Conservation (phyloP, 176 grass and related monocot species). For the Raddia distichophylla region DNA sequence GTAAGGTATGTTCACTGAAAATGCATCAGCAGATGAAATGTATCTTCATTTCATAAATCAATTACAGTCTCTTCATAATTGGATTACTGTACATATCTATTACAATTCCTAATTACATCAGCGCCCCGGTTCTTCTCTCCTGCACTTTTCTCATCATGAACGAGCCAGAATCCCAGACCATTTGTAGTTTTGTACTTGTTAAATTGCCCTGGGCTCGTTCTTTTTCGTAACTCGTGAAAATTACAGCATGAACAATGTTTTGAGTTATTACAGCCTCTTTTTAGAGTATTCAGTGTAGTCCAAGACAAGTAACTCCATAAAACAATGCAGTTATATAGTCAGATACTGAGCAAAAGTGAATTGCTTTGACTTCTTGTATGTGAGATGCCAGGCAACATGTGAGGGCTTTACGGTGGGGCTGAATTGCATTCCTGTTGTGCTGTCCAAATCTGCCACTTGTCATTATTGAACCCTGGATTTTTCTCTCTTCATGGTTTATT, state of each 20-base stretch:
- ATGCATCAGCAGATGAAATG: not conserved
- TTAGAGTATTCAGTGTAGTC: slow-evolving; percentile 24
- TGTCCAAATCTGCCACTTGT: slow-evolving; percentile 55
- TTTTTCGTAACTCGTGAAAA: not conserved
- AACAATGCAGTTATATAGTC: slow-evolving; percentile 30
- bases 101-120: not conserved
- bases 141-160: slow-evolving; percentile 9
- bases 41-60: not conserved
- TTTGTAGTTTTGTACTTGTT: slow-evolving; percentile 31
- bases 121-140: not conserved
- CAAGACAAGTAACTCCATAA: slow-evolving; percentile 37
- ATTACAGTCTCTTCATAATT: not conserved
- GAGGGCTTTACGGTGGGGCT: slow-evolving; percentile 50
- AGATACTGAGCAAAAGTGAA: slow-evolving; percentile 55
- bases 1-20: slow-evolving; percentile 77
- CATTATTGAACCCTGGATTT: slow-evolving; percentile 44
- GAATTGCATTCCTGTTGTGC: slow-evolving; percentile 37
- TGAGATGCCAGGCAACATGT: slow-evolving; percentile 55
- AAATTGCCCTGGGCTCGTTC: slow-evolving; percentile 14
- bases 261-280: slow-evolving; percentile 25
- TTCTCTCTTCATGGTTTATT: not conserved
- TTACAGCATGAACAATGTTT: slow-evolving; percentile 26
- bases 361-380: slow-evolving; percentile 64
- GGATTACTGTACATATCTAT: not conserved
- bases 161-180: not conserved